Conservation (phyloP, 257 asterid genomes). For the Gardenia jasminoides region DNA sequence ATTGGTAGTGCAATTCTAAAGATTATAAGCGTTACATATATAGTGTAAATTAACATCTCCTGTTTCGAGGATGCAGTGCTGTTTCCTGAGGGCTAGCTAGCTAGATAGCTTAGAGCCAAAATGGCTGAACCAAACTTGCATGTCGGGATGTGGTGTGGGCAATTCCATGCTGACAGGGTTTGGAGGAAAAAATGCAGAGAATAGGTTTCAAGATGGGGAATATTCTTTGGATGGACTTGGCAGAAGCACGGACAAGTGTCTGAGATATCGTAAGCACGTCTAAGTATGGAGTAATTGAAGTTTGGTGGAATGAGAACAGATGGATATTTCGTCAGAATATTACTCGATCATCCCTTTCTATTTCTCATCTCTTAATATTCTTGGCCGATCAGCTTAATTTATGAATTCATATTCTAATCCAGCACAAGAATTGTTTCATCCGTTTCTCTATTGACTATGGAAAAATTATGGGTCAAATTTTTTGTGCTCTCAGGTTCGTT, state of each 20-base stretch:
- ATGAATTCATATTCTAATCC: neutral
- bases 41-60: neutral
- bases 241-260: constrained; percentile 24
- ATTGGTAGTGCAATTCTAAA: neutral
- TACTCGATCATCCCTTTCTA: neutral
- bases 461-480: neutral
- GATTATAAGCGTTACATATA: neutral
- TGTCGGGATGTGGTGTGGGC: constrained; percentile 12
- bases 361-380: neutral
- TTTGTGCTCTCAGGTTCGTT: neutral
- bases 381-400: neutral
- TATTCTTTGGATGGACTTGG: constrained; percentile 21
- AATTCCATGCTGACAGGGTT: constrained; percentile 11
- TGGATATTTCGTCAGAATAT: neutral
- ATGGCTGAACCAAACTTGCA: constrained; percentile 14
- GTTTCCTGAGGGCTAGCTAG: neutral
- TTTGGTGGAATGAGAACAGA: constrained; percentile 10
- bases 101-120: constrained; percentile 4
- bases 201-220: constrained; percentile 17
- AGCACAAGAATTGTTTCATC: constrained; percentile 1
- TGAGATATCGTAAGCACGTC: constrained; percentile 7
- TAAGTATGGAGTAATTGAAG: neutral
- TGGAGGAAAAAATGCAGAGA: neutral
- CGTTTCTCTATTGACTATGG: neutral
- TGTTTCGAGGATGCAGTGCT: constrained; percentile 4